Conservation (phyloP, 306 rosid genomes). For the Cucurbita ficifolia region DNA sequence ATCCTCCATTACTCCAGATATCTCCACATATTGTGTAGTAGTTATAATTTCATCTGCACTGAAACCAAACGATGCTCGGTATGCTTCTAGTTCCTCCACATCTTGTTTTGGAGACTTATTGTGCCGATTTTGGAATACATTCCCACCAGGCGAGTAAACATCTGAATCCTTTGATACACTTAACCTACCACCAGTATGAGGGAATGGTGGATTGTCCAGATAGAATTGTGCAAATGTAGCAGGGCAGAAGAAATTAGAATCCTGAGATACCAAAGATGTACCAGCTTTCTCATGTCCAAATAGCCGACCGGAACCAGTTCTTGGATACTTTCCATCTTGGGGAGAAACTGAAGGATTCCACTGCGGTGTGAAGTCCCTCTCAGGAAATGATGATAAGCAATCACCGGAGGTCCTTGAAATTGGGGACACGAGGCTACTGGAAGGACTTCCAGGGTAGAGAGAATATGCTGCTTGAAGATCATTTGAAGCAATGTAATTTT, state of each 20-base stretch:
- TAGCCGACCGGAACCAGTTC: constrained; percentile 57
- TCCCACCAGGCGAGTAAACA: constrained; percentile 61
- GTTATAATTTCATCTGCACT: constrained; percentile 98
- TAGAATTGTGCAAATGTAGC: constrained; percentile 60
- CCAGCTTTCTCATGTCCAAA: constrained; percentile 49
- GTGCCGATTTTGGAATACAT: constrained; percentile 70
- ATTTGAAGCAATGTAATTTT: constrained; percentile 52
- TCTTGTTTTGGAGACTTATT: constrained; percentile 85
- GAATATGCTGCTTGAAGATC: constrained; percentile 86
- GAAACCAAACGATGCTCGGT: constrained; percentile 97
- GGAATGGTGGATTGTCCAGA: constrained; percentile 92
- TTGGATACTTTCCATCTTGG: constrained; percentile 48
- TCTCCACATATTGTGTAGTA: constrained; percentile 80
- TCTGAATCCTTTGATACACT: constrained; percentile 95
- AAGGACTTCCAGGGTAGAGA: constrained; percentile 93
- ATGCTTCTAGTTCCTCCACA: constrained; percentile 93
- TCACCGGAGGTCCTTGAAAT: constrained; percentile 67
- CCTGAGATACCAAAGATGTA: constrained; percentile 56
- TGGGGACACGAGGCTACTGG: constrained; percentile 63
- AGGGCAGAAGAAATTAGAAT: constrained; percentile 95
- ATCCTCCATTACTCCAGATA: constrained; percentile 83
- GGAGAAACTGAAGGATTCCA: constrained; percentile 77
- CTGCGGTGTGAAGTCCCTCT: constrained; percentile 50
- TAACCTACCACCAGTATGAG: constrained; percentile 84
- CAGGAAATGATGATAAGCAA: constrained; percentile 64